Percentiles rank a stretch among this genome's conserved stretches.
Conservation (phyloP, 78 protist genomes). For the Dictyostelium brefeldianum region DNA sequence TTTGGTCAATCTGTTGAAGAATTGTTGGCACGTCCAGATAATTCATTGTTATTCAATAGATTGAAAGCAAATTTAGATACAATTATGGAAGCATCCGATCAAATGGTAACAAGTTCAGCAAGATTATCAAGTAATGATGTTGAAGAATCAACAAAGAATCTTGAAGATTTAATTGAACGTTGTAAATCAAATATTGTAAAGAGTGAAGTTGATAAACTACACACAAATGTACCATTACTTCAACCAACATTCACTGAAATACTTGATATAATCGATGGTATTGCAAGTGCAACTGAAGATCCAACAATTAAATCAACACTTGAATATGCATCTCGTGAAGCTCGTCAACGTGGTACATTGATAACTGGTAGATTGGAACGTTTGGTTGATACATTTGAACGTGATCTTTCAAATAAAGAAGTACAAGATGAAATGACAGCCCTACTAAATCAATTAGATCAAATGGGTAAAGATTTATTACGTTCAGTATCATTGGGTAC, state of each 20-base stretch:
- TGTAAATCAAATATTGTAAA: neutral
- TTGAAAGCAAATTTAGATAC: constrained; percentile 36
- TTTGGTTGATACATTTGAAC: neutral
- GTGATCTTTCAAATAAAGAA: constrained; percentile 22
- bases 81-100: constrained; percentile 43
- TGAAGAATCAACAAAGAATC: constrained; percentile 22
- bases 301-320: constrained; percentile 3
- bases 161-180: constrained; percentile 31
- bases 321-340: neutral
- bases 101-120: constrained; percentile 76
- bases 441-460: neutral
- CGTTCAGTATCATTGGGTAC: constrained; percentile 45
- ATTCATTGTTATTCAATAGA: constrained; percentile 16
- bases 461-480: constrained; percentile 24
- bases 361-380: constrained; percentile 27
- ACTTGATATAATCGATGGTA: neutral
- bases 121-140: constrained; percentile 58
- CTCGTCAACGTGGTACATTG: neutral
- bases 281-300: constrained; percentile 35
- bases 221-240: neutral
- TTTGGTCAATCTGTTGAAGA: constrained; percentile 71
- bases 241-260: constrained; percentile 5
- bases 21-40: constrained; percentile 46
- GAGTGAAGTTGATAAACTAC: neutral
- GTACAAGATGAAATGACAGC: constrained; percentile 3